Conservation (phyloP, 768 basidiomycete species). For the Rhodotorula diobovata region DNA sequence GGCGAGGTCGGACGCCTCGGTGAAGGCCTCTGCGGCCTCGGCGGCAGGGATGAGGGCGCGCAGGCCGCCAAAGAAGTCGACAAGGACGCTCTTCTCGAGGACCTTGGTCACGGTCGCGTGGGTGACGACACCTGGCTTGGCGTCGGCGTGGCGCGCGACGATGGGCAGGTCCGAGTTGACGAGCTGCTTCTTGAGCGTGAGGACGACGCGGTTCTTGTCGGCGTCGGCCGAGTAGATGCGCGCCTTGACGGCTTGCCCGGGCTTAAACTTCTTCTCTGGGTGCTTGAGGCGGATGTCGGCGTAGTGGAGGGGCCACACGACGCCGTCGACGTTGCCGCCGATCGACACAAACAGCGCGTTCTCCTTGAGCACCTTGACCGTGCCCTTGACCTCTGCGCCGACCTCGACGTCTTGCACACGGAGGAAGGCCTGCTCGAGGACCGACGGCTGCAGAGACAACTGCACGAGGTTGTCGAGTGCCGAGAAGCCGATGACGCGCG, state of each 20-base stretch:
- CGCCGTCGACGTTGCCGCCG: slow-evolving; percentile 80
- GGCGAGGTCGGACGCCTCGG: slow-evolving; percentile 42
- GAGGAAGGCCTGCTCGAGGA: slow-evolving; percentile 80
- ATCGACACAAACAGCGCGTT: slow-evolving; percentile 78
- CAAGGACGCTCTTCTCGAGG: slow-evolving; percentile 70
- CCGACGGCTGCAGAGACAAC: slow-evolving; percentile 73
- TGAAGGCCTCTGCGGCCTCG: slow-evolving; percentile 63
- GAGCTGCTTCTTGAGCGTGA: slow-evolving; percentile 88
- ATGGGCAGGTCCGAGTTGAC: slow-evolving; percentile 73
- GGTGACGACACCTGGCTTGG: slow-evolving; percentile 63
- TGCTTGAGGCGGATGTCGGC: slow-evolving; percentile 88
- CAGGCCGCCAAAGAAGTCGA: slow-evolving; percentile 86
- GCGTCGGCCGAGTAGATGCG: slow-evolving; percentile 77
- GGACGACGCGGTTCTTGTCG: slow-evolving; percentile 68
- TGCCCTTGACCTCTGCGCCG: slow-evolving; percentile 74
- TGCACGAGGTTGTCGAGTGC: slow-evolving; percentile 81
- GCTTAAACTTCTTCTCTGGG: slow-evolving; percentile 83
- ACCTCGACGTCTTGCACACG: slow-evolving; percentile 75
- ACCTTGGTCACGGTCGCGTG: slow-evolving; percentile 80
- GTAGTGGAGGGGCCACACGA: slow-evolving; percentile 90
- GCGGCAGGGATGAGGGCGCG: slow-evolving; percentile 72
- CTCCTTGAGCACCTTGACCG: slow-evolving; percentile 76
- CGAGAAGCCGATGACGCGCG: slow-evolving; percentile 80
- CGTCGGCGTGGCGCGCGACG: slow-evolving; percentile 62
- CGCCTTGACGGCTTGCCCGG: slow-evolving; percentile 71